Percentiles rank a stretch among this genome's conserved stretches.
Conservation (phyloP, 208 protist genomes). For the Crithidia bombi region DNA sequence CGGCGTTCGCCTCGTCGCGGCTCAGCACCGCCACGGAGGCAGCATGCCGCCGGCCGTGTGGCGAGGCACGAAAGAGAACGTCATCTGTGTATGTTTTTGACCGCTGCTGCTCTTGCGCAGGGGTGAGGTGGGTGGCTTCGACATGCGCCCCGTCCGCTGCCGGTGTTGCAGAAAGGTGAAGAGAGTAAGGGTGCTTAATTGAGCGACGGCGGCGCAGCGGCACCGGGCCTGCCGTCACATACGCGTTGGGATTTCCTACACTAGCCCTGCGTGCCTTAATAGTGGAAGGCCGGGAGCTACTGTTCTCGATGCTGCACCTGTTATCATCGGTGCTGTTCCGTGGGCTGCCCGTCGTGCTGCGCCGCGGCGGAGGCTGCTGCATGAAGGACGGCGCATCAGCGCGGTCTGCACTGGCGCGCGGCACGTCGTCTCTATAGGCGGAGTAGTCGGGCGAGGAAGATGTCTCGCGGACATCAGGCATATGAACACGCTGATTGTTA, state of each 20-base stretch:
- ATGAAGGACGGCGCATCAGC: background rate
- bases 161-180: background rate
- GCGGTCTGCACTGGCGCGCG: background rate
- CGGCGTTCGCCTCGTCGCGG: background rate
- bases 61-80: background rate
- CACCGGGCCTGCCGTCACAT: background rate
- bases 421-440: background rate
- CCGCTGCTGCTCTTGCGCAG: background rate
- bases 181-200: constrained; percentile 17
- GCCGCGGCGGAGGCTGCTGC: background rate
- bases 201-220: constrained; percentile 18
- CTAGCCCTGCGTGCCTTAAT: background rate
- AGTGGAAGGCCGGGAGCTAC: background rate
- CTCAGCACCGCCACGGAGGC: constrained; percentile 7
- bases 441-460: constrained; percentile 12
- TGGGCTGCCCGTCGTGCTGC: constrained; percentile 16
- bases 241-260: background rate
- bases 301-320: constrained; percentile 9
- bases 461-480: constrained; percentile 12
- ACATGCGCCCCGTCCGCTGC: constrained; percentile 7
- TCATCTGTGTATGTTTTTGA: background rate
- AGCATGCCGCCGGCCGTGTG: constrained; percentile 16
- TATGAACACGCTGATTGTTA: background rate
- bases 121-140: background rate
- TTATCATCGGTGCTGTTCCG: constrained; percentile 8